Base-by-base conservation (phyloP, 495 filamentous ascomycete genomes). In the Friedmanniomyces simplex region DNA sequence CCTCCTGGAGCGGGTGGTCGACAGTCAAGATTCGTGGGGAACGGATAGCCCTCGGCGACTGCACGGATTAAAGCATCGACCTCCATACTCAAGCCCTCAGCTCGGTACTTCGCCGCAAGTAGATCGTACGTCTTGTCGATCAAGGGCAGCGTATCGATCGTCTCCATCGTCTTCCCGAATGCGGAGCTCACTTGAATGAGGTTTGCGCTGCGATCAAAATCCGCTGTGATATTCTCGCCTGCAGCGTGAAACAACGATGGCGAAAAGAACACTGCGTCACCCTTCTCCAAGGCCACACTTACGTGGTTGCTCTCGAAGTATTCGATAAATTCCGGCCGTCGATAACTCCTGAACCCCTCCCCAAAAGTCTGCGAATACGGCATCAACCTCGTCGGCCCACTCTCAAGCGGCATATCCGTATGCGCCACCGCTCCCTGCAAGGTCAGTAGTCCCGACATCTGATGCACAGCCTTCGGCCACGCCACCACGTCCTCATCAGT, bases 81-180 rank as follows among this genome's bases (percentile, higher is more conserved):
- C 63, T 18, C 34, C 18, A 36, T 22, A 28, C 59, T 63, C 50
- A 61, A 54, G 2, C 71, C 74, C 18, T 71, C 72, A 1, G 22
- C 49, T 36, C 57, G 26, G 60, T 67, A 76, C 61, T 66, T 64
- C 25, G 56, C 49, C 13, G 47, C 45, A 52, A 81, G 37, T 16
- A 54, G 41, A 12, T 71, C 72, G 74, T 75, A 82, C 18, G 65
- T 70, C 12, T 21, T 34, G 28, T 71, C 68, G 14, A 81, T 63
- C 30, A 81, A 55, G 16, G 71, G 69, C 43, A 73, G 32, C 3
- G 68, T 69, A 63, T 81, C 77, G 2, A 82, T 66, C 1, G 42
- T 71, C 64, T 82, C 79, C 79, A 82, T 82, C 12, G 77, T 68
- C 58, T 79, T 79, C n/a, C 78, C 79, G 66, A 82, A 72, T 8